These are phyloP conservation scores for Salix caprea DNA, from an alignment of 345 rosid species.

Conservation along the genomic window DNA sequence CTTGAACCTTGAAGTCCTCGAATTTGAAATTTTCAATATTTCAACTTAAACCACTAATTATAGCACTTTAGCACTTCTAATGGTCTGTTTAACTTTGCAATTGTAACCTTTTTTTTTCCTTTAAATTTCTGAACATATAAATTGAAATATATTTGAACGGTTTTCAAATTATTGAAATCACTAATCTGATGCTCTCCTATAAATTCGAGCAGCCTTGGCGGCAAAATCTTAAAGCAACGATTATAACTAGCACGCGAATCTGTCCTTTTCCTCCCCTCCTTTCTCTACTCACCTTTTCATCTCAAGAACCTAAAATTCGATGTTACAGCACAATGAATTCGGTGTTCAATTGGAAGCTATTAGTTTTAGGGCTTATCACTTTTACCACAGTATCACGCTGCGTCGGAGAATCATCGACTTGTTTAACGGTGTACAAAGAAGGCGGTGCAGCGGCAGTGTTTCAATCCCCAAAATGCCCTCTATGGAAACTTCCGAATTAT, in stretches of 20 bases:
- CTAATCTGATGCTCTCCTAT: no score
- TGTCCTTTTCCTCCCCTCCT: background rate
- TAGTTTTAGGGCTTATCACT: conserved; percentile 4
- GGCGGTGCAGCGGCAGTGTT: conserved; percentile 95
- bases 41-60: no score
- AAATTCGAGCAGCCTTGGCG: no score
- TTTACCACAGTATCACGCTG: background rate
- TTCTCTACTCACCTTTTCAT: background rate
- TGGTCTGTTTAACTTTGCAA: no score
- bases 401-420: conserved; percentile 61
- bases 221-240: no score
- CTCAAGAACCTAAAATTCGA: background rate
- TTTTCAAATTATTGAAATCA: no score
- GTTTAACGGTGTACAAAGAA: conserved; percentile 70
- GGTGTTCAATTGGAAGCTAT: background rate
- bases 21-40: no score
- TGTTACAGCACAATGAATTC: background rate
- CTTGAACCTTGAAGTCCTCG: no score
- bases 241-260: background rate
- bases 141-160: no score
- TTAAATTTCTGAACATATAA: no score
- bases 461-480: conserved; percentile 81
- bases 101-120: no score
- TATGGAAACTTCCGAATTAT: conserved; percentile 58
- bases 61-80: no score